phyloP scores from a whole-genome alignment of 2,329 filamentous ascomycete genomes.

The Fusarium devonianum region DNA sequence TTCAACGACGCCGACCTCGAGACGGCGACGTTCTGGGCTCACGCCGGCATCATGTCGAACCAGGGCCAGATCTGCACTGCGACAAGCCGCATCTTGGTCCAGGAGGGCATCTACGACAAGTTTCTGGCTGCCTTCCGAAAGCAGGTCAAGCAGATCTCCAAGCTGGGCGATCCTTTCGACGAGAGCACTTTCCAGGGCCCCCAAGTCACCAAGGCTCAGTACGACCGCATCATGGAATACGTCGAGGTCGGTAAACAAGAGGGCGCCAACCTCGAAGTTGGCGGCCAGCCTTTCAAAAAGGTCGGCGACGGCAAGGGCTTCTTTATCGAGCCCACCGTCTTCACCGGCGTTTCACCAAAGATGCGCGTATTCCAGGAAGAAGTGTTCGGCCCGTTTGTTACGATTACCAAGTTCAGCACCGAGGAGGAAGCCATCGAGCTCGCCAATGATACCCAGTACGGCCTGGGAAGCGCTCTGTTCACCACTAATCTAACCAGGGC shows the following conservation, averaged over 20 bases:
- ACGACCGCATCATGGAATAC: constrained; percentile 73
- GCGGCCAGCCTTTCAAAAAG: constrained; percentile 56
- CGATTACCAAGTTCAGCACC: constrained; percentile 51
- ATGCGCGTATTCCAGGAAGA: constrained; percentile 58
- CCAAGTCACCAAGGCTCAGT: constrained; percentile 74
- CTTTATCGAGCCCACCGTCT: constrained; percentile 56
- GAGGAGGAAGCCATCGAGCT: constrained; percentile 52
- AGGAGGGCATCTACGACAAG: constrained; percentile 65
- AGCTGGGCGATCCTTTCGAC: constrained; percentile 74
- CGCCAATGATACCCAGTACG: constrained; percentile 64
- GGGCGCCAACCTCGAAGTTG: constrained; percentile 71
- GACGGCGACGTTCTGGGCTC: constrained; percentile 69
- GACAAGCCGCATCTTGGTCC: constrained; percentile 70
- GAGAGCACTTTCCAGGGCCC: constrained; percentile 77
- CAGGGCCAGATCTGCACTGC: constrained; percentile 72
- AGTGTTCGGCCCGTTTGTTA: constrained; percentile 55
- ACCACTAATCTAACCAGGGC: constrained; percentile 62
- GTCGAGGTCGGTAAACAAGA: constrained; percentile 73
- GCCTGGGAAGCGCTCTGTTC: constrained; percentile 68
- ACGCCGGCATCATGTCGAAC: constrained; percentile 63
- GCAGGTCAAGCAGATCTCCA: constrained; percentile 53
- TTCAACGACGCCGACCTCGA: constrained; percentile 72
- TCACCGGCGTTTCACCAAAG: constrained; percentile 50
- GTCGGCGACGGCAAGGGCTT: constrained; percentile 51
- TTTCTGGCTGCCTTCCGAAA: constrained; percentile 56